These are phyloP conservation scores for Cordyceps cateniannulata DNA, from an alignment of 2,329 filamentous ascomycete species.

Conservation along the genomic window DNA sequence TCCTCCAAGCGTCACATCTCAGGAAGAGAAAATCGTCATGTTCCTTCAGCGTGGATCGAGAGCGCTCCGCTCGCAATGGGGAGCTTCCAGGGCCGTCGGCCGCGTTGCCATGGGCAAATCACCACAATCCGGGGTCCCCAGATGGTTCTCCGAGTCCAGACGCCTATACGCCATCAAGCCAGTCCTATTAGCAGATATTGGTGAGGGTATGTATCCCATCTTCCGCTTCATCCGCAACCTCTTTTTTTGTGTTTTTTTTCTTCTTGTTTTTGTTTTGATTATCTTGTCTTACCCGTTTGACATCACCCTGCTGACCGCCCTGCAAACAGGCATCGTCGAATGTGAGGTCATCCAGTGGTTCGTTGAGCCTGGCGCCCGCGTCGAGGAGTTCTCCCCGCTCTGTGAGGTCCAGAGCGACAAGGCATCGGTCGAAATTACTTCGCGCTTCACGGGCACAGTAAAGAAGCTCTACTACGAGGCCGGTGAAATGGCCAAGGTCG, in stretches of 20 bases:
- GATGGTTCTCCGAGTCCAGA: conserved; percentile 46
- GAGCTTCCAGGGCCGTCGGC: conserved; percentile 34
- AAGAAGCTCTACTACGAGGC: conserved; percentile 95
- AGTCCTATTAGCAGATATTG: conserved; percentile 77
- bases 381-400: conserved; percentile 96
- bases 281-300: background rate
- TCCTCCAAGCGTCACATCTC: background rate
- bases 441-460: conserved; percentile 88
- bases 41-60: conserved; percentile 48
- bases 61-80: conserved; percentile 45
- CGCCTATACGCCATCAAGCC: conserved; percentile 60
- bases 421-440: conserved; percentile 85
- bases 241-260: background rate
- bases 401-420: conserved; percentile 99
- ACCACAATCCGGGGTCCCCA: conserved; percentile 26
- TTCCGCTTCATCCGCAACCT: background rate
- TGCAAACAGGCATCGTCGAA: conserved; percentile 75
- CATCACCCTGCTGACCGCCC: background rate
- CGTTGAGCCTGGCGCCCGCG: conserved; percentile 86
- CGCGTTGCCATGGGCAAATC: conserved; percentile 27
- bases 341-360: conserved; percentile 99
- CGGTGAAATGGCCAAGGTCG: conserved; percentile 93
- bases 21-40: conserved; percentile 33
- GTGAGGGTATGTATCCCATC: conserved; percentile 56
- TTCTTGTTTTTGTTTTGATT: background rate